A percentile compares a stretch with the other conserved stretches of the same genome.
Conservation (phyloP, 306 rosid genomes). For the Prunus salicina region DNA sequence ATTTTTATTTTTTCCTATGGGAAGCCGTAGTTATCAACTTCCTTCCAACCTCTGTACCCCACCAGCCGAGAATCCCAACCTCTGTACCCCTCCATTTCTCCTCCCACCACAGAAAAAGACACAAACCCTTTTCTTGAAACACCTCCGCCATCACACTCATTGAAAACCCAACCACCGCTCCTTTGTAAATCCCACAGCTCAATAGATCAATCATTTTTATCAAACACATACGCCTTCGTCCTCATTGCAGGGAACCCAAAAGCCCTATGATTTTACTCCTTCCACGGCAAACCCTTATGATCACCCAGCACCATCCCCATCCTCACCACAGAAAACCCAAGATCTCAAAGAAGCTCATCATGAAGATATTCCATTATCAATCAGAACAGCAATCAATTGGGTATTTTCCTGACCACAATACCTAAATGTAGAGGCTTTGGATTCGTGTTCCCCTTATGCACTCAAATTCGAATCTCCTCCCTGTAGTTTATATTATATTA, state of each 20-base stretch:
- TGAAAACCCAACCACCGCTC: too few relatives aligned
- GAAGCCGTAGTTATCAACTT: too few relatives aligned
- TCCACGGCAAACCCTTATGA: neutral
- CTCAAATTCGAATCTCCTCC: too few relatives aligned
- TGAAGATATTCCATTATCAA: conserved; percentile 2
- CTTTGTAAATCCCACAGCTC: conserved; percentile 1
- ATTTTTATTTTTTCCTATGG: too few relatives aligned
- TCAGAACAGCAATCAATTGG: too few relatives aligned
- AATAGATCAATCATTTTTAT: conserved; percentile 13
- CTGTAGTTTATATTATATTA: too few relatives aligned
- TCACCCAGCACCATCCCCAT: neutral
- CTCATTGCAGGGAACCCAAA: neutral
- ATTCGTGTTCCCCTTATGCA: too few relatives aligned
- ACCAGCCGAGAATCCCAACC: conserved; percentile 11
- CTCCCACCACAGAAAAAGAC: conserved; percentile 3
- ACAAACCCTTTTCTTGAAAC: conserved; percentile 22
- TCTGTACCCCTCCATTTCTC: conserved; percentile 16
- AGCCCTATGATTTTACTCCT: neutral
- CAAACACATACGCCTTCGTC: neutral
- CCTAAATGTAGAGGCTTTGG: too few relatives aligned
- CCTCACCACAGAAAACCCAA: neutral
- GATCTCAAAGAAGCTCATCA: neutral
- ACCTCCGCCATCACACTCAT: neutral
- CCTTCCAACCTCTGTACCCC: neutral
- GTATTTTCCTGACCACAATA: too few relatives aligned